Evolutionary conservation across 106 monocot genomes (phyloP).

Genomic region (Dendrobium chrysotoxum): DNA sequence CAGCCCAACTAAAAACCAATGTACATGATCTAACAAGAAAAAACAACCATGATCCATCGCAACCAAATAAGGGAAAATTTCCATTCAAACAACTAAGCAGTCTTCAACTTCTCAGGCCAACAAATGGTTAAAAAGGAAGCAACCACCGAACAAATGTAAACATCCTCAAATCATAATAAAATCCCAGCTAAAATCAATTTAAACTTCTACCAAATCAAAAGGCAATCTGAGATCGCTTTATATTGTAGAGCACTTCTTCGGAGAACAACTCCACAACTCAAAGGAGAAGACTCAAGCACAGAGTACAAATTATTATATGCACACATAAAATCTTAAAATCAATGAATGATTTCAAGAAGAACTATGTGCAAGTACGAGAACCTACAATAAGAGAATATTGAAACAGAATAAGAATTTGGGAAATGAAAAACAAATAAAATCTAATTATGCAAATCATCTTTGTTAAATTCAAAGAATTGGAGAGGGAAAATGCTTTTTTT

Average conservation of each 20-base stretch:
- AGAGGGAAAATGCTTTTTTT: too few species aligned
- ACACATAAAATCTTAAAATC: conserved; percentile 14
- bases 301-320: conserved; percentile 17
- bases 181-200: background rate
- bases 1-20: too few species aligned
- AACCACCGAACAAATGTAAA: background rate
- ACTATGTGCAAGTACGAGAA: conserved; percentile 6
- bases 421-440: background rate
- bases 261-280: background rate
- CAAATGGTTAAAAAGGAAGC: background rate
- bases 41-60: background rate
- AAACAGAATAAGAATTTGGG: background rate
- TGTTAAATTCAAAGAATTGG: too few species aligned
- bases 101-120: background rate
- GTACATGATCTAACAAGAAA: too few species aligned
- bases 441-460: background rate
- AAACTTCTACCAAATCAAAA: background rate
- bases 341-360: conserved; percentile 9
- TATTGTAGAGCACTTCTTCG: background rate
- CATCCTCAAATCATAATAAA: background rate
- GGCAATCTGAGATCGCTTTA: background rate
- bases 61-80: background rate
- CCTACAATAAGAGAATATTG: background rate
- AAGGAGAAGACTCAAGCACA: conserved; percentile 40
- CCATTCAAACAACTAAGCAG: background rate